Evolutionary conservation across 805 yeast species (phyloP), one percentile per base, ranked within the genome.

Genomic region (Kazachstania martiniae): DNA sequence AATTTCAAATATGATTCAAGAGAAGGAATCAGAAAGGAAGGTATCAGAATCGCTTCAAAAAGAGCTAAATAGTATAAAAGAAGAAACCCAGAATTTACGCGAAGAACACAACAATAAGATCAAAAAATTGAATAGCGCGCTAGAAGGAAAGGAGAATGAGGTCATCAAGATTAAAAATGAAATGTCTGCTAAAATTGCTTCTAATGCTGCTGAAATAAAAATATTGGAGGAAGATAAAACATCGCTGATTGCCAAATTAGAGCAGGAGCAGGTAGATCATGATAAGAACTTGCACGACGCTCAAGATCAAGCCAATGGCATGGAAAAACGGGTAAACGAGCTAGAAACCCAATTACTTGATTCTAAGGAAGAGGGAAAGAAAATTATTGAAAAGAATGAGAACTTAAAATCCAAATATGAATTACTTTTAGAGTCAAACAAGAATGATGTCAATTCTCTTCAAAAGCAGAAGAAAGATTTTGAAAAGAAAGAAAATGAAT

Each of bases 21-120:
- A 31, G 2, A 7, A 23, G n/a, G 19, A 26, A 10, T 19, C 14
- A 4, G 30, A 18, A 13, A 22, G 5, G 5, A 19, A 26, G n/a
- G 23, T 29, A 22, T 13, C 33, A 8, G 29, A 23, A 7, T 12
- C 18, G 4, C 9, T 18, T 12, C 16, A 25, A 12, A 18, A 24
- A 12, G 27, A 32, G 4, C 24, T 39, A 10, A 18, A 29, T 15
- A 29, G 23, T 12, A 25, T 37, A 14, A 27, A 24, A 17, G 26
- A 29, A 12, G 33, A 33, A n/a, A 29, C 31, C 13, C 39, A 33
- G 10, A 24, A 28, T 4, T 32, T 31, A 10, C 15, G 29, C 1
- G 27, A 31, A 12, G 29, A 22, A 5, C 32, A 41, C 22, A 29
- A 36, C 34, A 21, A 25, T 9, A 21, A 37, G 18, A 27, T 43